phyloP scores from a whole-genome alignment of 257 asterid species.

The Nicotiana tomentosiformis region DNA sequence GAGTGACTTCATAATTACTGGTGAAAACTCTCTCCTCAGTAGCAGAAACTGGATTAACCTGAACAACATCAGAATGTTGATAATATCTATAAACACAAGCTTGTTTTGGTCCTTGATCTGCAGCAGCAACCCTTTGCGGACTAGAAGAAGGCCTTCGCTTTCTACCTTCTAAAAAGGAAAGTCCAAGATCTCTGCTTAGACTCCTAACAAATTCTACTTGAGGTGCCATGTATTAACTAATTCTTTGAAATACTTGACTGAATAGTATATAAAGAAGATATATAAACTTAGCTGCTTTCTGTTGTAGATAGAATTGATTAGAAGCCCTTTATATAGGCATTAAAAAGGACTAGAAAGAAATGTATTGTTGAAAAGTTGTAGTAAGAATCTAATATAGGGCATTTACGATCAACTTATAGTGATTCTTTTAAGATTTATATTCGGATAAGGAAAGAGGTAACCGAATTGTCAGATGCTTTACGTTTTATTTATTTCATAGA shows the following conservation, averaged over 20 bases:
- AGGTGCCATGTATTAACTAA: not conserved
- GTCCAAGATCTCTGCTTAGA: slow-evolving; percentile 5
- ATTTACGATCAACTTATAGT: not conserved
- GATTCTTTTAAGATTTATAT: slow-evolving; percentile 6
- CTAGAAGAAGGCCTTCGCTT: not conserved
- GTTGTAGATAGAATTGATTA: not conserved
- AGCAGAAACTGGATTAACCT: slow-evolving; percentile 2
- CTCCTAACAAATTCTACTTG: not conserved
- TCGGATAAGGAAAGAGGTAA: not conserved
- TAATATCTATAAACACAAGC: slow-evolving; percentile 7
- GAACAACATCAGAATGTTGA: not conserved
- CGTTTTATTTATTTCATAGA: not conserved
- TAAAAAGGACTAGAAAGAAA: not conserved
- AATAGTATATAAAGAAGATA: not conserved
- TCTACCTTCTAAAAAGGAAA: slow-evolving; percentile 3
- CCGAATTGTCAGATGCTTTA: not conserved
- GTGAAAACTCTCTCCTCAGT: not conserved
- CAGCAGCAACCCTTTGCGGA: not conserved
- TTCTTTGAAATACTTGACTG: not conserved
- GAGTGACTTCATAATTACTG: not conserved
- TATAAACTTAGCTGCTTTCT: not conserved
- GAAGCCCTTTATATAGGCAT: not conserved
- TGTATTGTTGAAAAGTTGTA: not conserved
- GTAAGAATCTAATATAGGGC: not conserved
- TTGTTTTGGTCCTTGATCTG: not conserved